phyloP scores from a whole-genome alignment of 148 eudicot genomes.

The Rhododendron mucronatum region DNA sequence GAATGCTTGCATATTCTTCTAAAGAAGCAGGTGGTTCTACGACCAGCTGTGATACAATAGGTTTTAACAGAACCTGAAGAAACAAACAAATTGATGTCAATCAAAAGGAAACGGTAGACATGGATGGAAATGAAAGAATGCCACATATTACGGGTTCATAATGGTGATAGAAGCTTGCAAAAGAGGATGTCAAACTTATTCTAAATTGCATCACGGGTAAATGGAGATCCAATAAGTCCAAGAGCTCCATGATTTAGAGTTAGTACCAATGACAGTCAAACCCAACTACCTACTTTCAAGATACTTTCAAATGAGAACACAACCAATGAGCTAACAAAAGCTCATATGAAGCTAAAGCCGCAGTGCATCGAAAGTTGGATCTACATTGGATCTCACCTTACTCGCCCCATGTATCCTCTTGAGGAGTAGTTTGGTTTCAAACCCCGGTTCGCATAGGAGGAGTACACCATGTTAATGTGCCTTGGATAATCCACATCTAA shows the following conservation, averaged over 20 bases:
- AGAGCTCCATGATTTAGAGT: not conserved
- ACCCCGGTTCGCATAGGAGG: no score
- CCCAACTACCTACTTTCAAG: not conserved
- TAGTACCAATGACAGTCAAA: not conserved
- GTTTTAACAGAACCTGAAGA: slow-evolving; percentile 65
- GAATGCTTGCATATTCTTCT: slow-evolving; percentile 45
- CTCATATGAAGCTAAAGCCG: not conserved
- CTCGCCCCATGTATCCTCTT: no score
- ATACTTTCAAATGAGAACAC: not conserved
- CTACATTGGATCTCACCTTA: no score
- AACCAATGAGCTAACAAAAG: not conserved
- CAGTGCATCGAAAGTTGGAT: not conserved
- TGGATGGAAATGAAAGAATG: not conserved
- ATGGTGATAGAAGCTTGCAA: not conserved
- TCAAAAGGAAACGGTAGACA: not conserved
- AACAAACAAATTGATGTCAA: not conserved
- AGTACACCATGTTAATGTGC: no score
- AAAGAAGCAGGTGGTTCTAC: slow-evolving; percentile 61
- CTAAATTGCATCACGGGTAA: not conserved
- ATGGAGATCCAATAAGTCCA: not conserved
- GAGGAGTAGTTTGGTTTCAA: no score
- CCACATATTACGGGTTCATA: not conserved
- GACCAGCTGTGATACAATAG: slow-evolving; percentile 70
- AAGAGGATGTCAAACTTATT: not conserved
- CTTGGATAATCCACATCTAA: no score